Conservation (phyloP, 805 yeast species). For the Candida broadrunensis region DNA sequence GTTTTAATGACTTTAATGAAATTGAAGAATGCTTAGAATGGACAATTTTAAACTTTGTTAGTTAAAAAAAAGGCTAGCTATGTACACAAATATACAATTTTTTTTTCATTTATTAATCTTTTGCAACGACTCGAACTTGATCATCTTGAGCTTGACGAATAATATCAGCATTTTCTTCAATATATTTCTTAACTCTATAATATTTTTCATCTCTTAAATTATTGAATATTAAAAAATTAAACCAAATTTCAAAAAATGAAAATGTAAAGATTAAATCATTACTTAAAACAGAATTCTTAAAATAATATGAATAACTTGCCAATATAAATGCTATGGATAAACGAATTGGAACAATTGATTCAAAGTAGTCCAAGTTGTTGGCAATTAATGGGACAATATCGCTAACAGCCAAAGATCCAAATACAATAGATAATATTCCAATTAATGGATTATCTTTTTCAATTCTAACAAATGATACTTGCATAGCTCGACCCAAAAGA, state of each 20-base stretch:
- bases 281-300: conserved; percentile 46
- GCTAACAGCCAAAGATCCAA: conserved; percentile 41
- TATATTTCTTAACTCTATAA: conserved; percentile 41
- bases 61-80: background rate
- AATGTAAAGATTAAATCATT: conserved; percentile 61
- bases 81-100: conserved; percentile 3
- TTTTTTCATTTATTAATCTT: conserved; percentile 4
- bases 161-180: conserved; percentile 37
- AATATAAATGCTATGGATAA: conserved; percentile 47
- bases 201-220: conserved; percentile 64
- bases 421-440: conserved; percentile 48
- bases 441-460: conserved; percentile 40
- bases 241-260: conserved; percentile 67
- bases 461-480: conserved; percentile 32
- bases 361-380: conserved; percentile 50
- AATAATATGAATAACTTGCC: conserved; percentile 48
- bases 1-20: conserved; percentile 49
- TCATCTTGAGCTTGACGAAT: conserved; percentile 26
- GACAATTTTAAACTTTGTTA: conserved; percentile 40
- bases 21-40: conserved; percentile 56
- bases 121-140: conserved; percentile 28
- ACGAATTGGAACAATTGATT: conserved; percentile 58
- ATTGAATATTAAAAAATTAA: conserved; percentile 59
- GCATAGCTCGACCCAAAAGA: conserved; percentile 61
- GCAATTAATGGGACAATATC: conserved; percentile 63